Evolutionary conservation across 345 rosid genomes (phyloP), one percentile per base, ranked within the genome.

Genomic region (Microthlaspi erraticum): DNA sequence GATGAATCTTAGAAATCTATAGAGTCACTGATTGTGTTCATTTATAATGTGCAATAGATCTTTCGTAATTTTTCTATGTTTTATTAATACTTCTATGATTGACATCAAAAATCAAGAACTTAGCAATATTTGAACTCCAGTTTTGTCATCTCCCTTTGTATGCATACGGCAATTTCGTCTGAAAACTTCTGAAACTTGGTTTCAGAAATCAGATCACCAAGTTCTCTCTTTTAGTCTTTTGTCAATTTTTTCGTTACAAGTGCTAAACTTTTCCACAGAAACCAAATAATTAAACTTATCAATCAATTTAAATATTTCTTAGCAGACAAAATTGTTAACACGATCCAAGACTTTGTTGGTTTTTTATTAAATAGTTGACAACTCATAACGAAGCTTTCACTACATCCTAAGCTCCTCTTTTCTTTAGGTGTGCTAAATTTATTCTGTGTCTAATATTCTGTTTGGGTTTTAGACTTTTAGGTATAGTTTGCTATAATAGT

Each of bases 311-410:
- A 29, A 64, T 32, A 55, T 31, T 71, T 62, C 20, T 10, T 20
- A 20, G 29, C 7, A 72, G 57, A 46, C 65, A 64, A 55, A 36
- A 29, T 26, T 55, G 70, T 33, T 54, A 31, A 56, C 64, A 61
- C 16, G 56, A 63, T 54, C 57, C 13, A 46, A 48, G 48, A 46
- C 8, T 6, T 54, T 63, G 70, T 72, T 46, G 23, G 76, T 48
- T 34, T 55, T 16, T 9, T 57, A 72, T 37, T 14, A 72, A 45
- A 73, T 55, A 64, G 70, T 63, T 63, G 56, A 44, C 32, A 62
- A 53, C 45, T 55, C 14, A 55, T 51, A 72, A 72, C 64, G 66
- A 65, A 48, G 57, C 32, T 54, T 65, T 45, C 55, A 7, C 36
- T 46, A 48, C 48, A 65, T 48, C 23, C 23, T 20, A 20, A 20